phyloP scores from a whole-genome alignment of 306 rosid species.

The Medicago ruthenica region DNA sequence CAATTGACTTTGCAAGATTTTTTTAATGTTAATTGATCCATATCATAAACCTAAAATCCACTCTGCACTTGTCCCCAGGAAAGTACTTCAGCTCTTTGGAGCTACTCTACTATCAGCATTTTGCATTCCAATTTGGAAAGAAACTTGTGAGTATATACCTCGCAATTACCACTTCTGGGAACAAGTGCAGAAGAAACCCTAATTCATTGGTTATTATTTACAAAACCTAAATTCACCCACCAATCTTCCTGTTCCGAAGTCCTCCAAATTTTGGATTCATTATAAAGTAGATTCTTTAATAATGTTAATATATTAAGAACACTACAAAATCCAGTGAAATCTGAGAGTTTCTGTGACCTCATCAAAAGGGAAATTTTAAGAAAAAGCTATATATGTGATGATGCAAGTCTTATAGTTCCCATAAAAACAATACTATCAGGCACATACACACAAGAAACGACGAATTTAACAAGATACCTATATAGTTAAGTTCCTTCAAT shows the following conservation, averaged over 20 bases:
- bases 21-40: neutral
- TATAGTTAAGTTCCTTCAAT: constrained; percentile 38
- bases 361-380: constrained; percentile 41
- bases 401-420: constrained; percentile 28
- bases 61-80: neutral
- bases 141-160: too few species aligned
- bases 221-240: constrained; percentile 40
- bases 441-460: constrained; percentile 24
- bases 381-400: constrained; percentile 12
- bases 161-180: neutral
- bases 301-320: constrained; percentile 10
- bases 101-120: neutral
- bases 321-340: constrained; percentile 29
- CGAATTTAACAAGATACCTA: constrained; percentile 41
- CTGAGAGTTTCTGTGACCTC: constrained; percentile 1
- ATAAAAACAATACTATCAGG: constrained; percentile 32
- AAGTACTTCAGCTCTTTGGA: neutral
- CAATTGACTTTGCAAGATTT: neutral
- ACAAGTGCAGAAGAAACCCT: constrained; percentile 51
- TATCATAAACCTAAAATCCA: neutral
- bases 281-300: constrained; percentile 15
- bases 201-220: constrained; percentile 44
- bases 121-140: neutral
- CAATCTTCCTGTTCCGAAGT: neutral
- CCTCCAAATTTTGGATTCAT: constrained; percentile 17